Evolutionary conservation across 192 early-diverging fungal species (phyloP).

Genomic region (Dimargaris cristalligena): DNA sequence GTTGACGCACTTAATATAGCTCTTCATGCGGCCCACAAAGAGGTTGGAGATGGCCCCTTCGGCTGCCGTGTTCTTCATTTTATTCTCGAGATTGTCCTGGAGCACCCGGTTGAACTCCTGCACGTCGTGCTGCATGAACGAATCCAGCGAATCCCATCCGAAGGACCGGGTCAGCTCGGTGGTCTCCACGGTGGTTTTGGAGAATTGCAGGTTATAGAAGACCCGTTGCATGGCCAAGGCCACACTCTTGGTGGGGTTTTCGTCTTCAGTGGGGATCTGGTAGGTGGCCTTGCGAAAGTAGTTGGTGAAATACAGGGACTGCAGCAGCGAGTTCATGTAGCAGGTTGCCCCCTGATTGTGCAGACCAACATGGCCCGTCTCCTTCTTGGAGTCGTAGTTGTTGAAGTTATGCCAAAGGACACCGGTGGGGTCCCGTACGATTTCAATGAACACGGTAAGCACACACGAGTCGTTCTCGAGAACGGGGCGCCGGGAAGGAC

Average conservation of each 20-base stretch:
- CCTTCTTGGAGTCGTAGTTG: constrained; percentile 80
- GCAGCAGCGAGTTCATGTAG: constrained; percentile 97
- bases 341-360: constrained; percentile 97
- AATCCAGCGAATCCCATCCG: constrained; percentile 91
- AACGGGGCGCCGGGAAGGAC: constrained; percentile 31
- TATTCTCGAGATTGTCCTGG: constrained; percentile 89
- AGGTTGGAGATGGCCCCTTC: constrained; percentile 81
- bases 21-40: constrained; percentile 97
- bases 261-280: constrained; percentile 78
- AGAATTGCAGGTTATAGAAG: constrained; percentile 78
- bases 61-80: constrained; percentile 92
- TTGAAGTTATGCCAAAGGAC: constrained; percentile 90
- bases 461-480: constrained; percentile 45
- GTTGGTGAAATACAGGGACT: constrained; percentile 87
- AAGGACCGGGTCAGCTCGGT: constrained; percentile 94
- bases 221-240: constrained; percentile 84
- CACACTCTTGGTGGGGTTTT: constrained; percentile 75
- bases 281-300: constrained; percentile 86
- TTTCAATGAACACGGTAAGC: constrained; percentile 55
- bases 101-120: constrained; percentile 95
- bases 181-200: constrained; percentile 59
- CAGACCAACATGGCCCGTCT: constrained; percentile 84
- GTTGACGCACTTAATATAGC: constrained; percentile 87
- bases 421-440: constrained; percentile 75
- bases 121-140: constrained; percentile 98